Conservation (phyloP, 495 filamentous ascomycete genomes). For the Penicillium subrubescens region DNA sequence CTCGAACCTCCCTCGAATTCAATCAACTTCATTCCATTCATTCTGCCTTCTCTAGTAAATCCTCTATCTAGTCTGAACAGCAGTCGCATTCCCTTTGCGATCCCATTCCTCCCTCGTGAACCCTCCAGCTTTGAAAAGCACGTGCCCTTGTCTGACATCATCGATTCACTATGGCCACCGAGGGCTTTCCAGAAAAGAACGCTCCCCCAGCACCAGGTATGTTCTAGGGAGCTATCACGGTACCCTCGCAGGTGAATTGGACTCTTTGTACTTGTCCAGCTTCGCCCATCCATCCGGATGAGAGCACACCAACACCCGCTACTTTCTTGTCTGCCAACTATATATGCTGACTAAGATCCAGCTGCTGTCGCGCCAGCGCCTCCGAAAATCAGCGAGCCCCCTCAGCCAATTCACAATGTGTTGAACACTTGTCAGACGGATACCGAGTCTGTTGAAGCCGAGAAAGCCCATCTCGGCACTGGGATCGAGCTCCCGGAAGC, state of each 20-base stretch:
- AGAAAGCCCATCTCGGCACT: conserved; percentile 11
- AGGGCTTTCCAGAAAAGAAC: conserved; percentile 16
- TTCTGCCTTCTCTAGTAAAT: conserved; percentile 5
- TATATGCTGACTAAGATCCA: conserved; percentile 24
- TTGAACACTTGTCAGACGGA: conserved; percentile 24
- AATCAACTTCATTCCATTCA: conserved; percentile 15
- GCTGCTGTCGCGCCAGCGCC: conserved; percentile 13
- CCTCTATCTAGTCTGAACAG: conserved; percentile 5
- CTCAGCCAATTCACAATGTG: conserved; percentile 21
- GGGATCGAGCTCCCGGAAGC: conserved; percentile 15
- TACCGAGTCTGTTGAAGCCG: conserved; percentile 11
- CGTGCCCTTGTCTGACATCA: conserved; percentile 27
- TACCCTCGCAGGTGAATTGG: conserved; percentile 1
- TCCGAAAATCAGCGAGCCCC: conserved; percentile 11
- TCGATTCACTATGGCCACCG: conserved; percentile 35
- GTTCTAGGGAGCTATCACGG: background rate
- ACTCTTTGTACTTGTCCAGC: background rate
- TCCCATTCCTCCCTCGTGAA: background rate
- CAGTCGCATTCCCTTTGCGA: conserved; percentile 25
- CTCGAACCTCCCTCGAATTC: conserved; percentile 17
- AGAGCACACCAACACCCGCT: background rate
- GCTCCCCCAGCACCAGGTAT: conserved; percentile 28
- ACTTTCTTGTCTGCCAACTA: background rate
- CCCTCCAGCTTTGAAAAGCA: background rate
- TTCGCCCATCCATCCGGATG: background rate